Percentiles rank a stretch among this genome's conserved stretches.
Evolutionary conservation across 73 alveolate species (phyloP).

Genomic region (Blepharisma stoltei): DNA sequence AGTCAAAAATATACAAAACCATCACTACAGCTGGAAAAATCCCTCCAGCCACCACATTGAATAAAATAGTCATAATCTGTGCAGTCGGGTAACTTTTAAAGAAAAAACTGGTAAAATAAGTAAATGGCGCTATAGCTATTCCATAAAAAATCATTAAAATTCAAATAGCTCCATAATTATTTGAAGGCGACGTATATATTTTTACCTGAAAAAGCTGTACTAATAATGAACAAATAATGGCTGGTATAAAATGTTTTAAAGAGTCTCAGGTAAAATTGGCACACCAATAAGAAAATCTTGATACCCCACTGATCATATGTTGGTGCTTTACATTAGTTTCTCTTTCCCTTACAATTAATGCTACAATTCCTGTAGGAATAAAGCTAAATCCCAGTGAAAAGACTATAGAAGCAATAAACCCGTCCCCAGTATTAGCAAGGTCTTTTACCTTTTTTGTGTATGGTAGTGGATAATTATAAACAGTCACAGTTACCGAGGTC

Average conservation of each 20-base stretch:
- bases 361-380: constrained; percentile 87
- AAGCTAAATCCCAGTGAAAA: constrained; percentile 88
- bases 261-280: constrained; percentile 73
- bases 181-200: constrained; percentile 18
- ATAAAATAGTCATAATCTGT: constrained; percentile 58
- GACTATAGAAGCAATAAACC: constrained; percentile 55
- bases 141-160: constrained; percentile 72
- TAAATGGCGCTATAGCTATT: constrained; percentile 84
- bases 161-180: constrained; percentile 60
- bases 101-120: constrained; percentile 73
- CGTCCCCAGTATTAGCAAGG: constrained; percentile 30
- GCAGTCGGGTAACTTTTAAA: constrained; percentile 67
- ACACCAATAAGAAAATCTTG: constrained; percentile 81
- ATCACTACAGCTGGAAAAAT: constrained; percentile 35
- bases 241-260: constrained; percentile 62
- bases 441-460: not conserved
- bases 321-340: constrained; percentile 91
- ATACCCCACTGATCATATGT: constrained; percentile 84
- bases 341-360: constrained; percentile 86
- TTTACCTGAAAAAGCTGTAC: constrained; percentile 34
- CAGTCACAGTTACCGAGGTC: not conserved
- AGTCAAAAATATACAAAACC: constrained; percentile 58
- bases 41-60: constrained; percentile 71
- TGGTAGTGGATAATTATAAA: constrained; percentile 28
- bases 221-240: constrained; percentile 41